Base-by-base conservation (phyloP, 257 asterid species). In the Sherardia arvensis region DNA sequence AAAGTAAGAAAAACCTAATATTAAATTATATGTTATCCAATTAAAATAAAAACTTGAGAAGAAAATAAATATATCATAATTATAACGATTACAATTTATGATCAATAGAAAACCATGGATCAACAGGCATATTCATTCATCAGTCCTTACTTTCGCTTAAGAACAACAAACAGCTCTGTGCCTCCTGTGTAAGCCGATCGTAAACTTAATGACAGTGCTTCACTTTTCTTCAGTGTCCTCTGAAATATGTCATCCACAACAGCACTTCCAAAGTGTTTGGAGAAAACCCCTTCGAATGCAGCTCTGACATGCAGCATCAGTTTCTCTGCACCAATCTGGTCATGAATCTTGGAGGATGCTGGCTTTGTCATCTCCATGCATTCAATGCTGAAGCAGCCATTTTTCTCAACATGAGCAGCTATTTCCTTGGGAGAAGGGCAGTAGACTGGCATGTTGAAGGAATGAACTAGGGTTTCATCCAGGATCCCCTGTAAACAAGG, bases 361-460 rank as follows among this genome's bases (percentile, higher is more conserved):
- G 74, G 62, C 34, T 67, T 43, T 18, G 64, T 64, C 30, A 68
- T 20, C 51, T 81, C 83, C 73, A 79, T 70, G 69, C 61, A 70
- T 62, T 83, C 84, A 3, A 81, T 75, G 29, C 43, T 64, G 71
- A 83, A 83, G 66, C 53, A 56, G 4, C 59, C 66, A 30, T 61
- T 78, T 59, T 26, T 71, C 64, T 71, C 69, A 18, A 80, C 74
- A 64, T 71, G 48, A 11, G 40, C 65, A 74, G 77, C 66, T 47
- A 85, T 60, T 28, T 85, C 87, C 64, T 75, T 53, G 30, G 76
- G 74, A 61, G 67, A 49, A 5, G 49, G 49, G 49, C 49, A 43
- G 1, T 43, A 43, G 49, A 43, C 7, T 43, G 49, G 49, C 49
- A 43, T 43, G 49, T 43, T 43, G 49, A 43, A 43, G 49, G 49